phyloP scores from a whole-genome alignment of 2,329 filamentous ascomycete genomes.

The Paecilomyces niveus region DNA sequence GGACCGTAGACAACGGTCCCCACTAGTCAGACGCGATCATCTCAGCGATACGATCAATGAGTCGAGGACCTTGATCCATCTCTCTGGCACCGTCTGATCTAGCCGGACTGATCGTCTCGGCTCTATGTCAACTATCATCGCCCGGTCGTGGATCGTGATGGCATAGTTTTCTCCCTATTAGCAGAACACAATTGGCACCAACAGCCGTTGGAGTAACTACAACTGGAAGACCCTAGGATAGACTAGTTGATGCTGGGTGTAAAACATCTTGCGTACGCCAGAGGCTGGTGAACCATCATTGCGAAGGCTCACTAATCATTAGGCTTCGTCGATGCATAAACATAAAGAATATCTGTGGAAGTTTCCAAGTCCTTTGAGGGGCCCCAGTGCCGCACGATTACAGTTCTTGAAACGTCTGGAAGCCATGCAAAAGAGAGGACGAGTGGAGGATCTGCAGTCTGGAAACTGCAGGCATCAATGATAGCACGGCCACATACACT shows the following conservation, averaged over 20 bases:
- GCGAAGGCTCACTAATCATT: background rate
- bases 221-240: background rate
- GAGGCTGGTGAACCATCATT: background rate
- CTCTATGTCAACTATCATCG: background rate
- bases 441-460: background rate
- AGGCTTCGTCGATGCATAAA: background rate
- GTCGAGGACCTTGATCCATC: background rate
- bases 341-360: background rate
- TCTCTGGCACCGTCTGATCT: background rate
- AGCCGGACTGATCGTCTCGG: background rate
- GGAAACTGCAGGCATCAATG: background rate
- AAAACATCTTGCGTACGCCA: background rate
- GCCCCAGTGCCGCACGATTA: background rate
- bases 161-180: background rate
- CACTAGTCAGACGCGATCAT: background rate
- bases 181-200: background rate
- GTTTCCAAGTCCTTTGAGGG: background rate
- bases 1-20: background rate
- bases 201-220: background rate
- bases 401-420: background rate
- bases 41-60: background rate
- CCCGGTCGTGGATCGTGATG: background rate
- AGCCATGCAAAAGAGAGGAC: background rate
- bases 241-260: background rate
- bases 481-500: background rate